These are phyloP conservation scores for Gigaspora rosea DNA, from an alignment of 192 early-diverging fungal genomes.

Conservation along the genomic window DNA sequence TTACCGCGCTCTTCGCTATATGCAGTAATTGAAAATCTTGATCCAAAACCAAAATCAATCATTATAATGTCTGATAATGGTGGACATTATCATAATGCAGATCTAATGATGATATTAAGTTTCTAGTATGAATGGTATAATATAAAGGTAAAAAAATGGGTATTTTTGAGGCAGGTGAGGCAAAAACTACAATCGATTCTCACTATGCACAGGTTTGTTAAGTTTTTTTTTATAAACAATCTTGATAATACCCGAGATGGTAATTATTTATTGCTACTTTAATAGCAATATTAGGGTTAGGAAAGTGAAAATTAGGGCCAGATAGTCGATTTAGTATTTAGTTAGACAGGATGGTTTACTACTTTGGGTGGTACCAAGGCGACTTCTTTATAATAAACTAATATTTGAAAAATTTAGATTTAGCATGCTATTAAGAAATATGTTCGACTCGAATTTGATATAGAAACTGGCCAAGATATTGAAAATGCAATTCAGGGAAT, in stretches of 20 bases:
- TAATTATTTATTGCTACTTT: too few species aligned
- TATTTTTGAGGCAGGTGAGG: not conserved
- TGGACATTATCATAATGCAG: not conserved
- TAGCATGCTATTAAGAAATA: not conserved
- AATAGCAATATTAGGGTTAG: too few species aligned
- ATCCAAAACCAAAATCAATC: not conserved
- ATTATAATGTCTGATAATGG: not conserved
- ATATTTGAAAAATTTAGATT: not conserved
- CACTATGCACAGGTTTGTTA: not conserved
- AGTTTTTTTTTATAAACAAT: too few species aligned
- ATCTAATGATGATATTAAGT: conserved; percentile 6
- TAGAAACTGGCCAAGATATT: not conserved
- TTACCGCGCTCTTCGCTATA: not conserved
- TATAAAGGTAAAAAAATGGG: conserved; percentile 1
- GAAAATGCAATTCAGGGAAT: too few species aligned
- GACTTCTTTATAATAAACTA: not conserved
- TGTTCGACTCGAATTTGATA: not conserved
- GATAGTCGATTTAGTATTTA: too few species aligned
- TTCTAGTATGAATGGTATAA: not conserved
- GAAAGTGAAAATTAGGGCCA: too few species aligned
- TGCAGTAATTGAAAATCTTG: not conserved
- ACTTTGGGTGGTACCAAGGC: too few species aligned
- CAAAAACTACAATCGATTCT: not conserved
- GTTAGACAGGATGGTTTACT: too few species aligned
- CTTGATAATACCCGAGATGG: too few species aligned